Evolutionary conservation across 1,139 yeast genomes (phyloP), one percentile per base, ranked within the genome.

Genomic region (Debaryomyces fabryi): DNA sequence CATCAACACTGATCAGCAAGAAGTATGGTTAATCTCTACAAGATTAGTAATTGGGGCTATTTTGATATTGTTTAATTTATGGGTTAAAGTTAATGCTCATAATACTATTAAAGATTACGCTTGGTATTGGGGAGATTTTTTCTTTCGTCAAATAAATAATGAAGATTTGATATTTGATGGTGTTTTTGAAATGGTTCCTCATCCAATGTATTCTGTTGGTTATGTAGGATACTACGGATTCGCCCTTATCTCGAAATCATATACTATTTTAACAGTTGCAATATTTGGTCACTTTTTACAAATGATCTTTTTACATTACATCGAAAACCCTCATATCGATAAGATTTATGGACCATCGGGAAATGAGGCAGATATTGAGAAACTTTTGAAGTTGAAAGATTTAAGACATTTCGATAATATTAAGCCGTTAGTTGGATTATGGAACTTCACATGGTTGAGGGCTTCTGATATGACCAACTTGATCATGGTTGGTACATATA

Each of bases 51-150:
- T 72, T 24, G 88, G 88, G 10, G 50, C 68, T 0, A 48, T 65
- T 6, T 75, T 89, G 56, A 80, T 88, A 50, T 56, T 85, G 42
- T 88, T 89, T 72, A 88, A 88, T 62, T 74, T 86, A 39, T 88
- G 96, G 95, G 96, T 89, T 45, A 89, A 89, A 64, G 72, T 88
- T 13, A 93, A 89, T 67, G 96, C 96, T 34, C 96, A 89, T 64
- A 80, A 91, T 56, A 92, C 90, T 21, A 92, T 89, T 49, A 88
- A 89, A 63, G 96, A 89, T 65, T 90, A 85, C 63, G 96, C 96
- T 10, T 89, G 96, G 96, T 89, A 89, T 67, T 89, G 96, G 96
- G 96, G 96, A 29, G 96, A 89, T 65, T 89, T 89, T 70, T 89
- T 89, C 76, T 88, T 87, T 68, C 78, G 92, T 52, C 87, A 88